Conservation (phyloP, 1,284 basidiomycete genomes). For the Ganoderma boninense region DNA sequence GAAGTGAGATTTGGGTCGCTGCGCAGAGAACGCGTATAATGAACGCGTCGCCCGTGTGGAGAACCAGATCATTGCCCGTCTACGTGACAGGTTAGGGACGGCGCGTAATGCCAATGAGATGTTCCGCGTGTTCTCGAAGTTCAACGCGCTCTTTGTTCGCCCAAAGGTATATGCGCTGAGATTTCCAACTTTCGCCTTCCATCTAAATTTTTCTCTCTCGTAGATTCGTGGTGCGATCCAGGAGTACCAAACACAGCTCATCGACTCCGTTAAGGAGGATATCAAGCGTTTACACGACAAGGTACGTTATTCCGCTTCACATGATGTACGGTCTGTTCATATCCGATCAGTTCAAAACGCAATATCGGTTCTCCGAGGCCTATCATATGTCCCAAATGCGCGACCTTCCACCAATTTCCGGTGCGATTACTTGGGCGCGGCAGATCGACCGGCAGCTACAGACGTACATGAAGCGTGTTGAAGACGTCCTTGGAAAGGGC, state of each 20-base stretch:
- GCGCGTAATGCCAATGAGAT: slow-evolving; percentile 98
- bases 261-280: slow-evolving; percentile 98
- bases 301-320: slow-evolving; percentile 45
- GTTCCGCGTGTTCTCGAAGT: slow-evolving; percentile 99
- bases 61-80: slow-evolving; percentile 95
- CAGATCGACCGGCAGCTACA: slow-evolving; percentile 98
- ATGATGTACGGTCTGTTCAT: not conserved
- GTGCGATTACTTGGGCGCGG: slow-evolving; percentile 97
- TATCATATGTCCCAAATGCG: slow-evolving; percentile 99
- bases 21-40: slow-evolving; percentile 98
- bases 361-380: slow-evolving; percentile 94
- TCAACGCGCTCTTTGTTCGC: slow-evolving; percentile 96
- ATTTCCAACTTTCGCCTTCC: not conserved
- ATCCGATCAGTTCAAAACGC: slow-evolving; percentile 83
- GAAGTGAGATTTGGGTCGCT: slow-evolving; percentile 97
- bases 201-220: not conserved
- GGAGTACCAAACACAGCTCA: slow-evolving; percentile 98
- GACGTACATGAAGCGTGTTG: slow-evolving; percentile 99
- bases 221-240: slow-evolving; percentile 97
- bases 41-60: slow-evolving; percentile 97
- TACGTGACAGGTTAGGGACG: slow-evolving; percentile 93
- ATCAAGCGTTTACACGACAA: slow-evolving; percentile 96
- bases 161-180: slow-evolving; percentile 79
- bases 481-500: slow-evolving; percentile 97
- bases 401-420: slow-evolving; percentile 95